These are phyloP conservation scores for Chlorella vulgaris DNA, from an alignment of 139 green algal species.

Conservation along the genomic window DNA sequence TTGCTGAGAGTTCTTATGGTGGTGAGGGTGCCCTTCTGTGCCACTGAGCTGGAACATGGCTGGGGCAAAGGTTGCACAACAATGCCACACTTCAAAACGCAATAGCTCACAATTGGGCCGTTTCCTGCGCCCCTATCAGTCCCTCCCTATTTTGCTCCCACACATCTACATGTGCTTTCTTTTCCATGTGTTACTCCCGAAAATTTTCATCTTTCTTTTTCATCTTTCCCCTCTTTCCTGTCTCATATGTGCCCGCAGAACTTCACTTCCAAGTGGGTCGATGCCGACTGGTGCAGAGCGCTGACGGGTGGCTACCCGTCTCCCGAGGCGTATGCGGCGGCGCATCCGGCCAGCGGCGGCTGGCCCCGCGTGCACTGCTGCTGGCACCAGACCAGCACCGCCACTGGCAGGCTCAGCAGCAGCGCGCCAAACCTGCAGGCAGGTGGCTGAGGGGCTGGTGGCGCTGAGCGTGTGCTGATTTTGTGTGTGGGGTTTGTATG, in stretches of 20 bases:
- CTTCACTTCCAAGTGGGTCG: constrained; percentile 46
- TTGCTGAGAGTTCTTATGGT: no score
- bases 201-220: no score
- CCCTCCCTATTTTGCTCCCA: no score
- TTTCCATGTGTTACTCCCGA: neutral
- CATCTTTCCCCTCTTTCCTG: neutral
- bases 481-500: neutral
- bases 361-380: constrained; percentile 47
- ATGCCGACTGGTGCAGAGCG: constrained; percentile 55
- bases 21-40: no score
- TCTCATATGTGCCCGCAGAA: constrained; percentile 28
- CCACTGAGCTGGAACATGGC: no score
- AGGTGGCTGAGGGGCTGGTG: neutral
- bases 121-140: no score
- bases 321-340: neutral
- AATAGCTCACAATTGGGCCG: no score
- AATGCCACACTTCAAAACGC: no score
- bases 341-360: neutral
- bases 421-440: constrained; percentile 71
- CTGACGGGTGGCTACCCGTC: neutral
- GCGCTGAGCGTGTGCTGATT: neutral
- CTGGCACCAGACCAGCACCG: constrained; percentile 73
- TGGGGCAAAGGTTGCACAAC: no score
- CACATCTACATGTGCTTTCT: constrained; percentile 9
- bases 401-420: constrained; percentile 68